These are phyloP conservation scores for Lactarius vividus DNA, from an alignment of 768 basidiomycete genomes.

Conservation along the genomic window DNA sequence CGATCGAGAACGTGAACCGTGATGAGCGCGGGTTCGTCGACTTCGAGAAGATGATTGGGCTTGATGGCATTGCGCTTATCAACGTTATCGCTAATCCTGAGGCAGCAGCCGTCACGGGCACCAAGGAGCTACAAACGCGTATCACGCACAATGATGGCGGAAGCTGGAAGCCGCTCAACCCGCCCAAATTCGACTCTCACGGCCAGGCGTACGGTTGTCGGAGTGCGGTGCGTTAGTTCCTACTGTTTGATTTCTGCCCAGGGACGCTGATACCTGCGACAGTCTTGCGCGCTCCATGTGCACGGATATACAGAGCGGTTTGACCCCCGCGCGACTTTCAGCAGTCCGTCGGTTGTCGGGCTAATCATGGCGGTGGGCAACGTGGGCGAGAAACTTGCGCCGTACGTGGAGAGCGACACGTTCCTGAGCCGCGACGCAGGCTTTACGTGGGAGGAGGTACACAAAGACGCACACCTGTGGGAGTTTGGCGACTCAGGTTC, in stretches of 20 bases:
- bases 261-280: constrained; percentile 1
- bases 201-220: constrained; percentile 70
- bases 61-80: constrained; percentile 93
- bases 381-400: constrained; percentile 78
- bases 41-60: constrained; percentile 95
- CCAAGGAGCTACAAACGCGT: constrained; percentile 74
- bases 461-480: constrained; percentile 97
- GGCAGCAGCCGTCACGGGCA: constrained; percentile 66
- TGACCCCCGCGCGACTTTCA: constrained; percentile 91
- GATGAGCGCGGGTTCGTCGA: constrained; percentile 86
- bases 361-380: constrained; percentile 96
- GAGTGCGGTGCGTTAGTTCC: constrained; percentile 50
- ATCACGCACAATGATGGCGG: constrained; percentile 99
- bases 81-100: constrained; percentile 84
- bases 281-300: constrained; percentile 86
- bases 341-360: constrained; percentile 87
- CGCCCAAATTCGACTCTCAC: constrained; percentile 73
- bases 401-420: constrained; percentile 87
- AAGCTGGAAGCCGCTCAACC: constrained; percentile 79
- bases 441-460: constrained; percentile 97
- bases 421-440: constrained; percentile 96
- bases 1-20: constrained; percentile 87
- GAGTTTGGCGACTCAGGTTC: constrained; percentile 98
- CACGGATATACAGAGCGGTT: constrained; percentile 94
- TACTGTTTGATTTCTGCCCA: constrained; percentile 1